Percentiles rank a stretch among this genome's conserved stretches.
phyloP scores from a whole-genome alignment of 2,329 filamentous ascomycete species.

The Zymoseptoria crescenta region DNA sequence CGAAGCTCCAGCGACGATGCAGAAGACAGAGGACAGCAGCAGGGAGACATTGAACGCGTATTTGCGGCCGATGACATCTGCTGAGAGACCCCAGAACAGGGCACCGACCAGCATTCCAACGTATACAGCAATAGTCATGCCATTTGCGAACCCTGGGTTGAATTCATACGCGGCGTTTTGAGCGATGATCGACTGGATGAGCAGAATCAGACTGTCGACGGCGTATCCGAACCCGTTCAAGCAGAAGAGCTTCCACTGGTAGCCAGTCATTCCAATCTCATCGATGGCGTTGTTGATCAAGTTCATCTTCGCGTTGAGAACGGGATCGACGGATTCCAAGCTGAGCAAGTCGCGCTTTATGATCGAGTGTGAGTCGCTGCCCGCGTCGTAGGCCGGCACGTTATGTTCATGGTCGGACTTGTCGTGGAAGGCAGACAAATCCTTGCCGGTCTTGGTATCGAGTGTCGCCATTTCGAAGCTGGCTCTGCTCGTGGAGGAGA shows the following conservation, averaged over 20 bases:
- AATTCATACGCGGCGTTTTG: slow-evolving; percentile 53
- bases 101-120: slow-evolving; percentile 49
- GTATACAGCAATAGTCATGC: slow-evolving; percentile 56
- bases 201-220: slow-evolving; percentile 49
- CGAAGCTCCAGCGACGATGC: slow-evolving; percentile 57
- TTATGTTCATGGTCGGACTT: neutral
- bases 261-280: slow-evolving; percentile 46
- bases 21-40: slow-evolving; percentile 54
- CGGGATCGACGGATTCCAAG: slow-evolving; percentile 53
- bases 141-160: slow-evolving; percentile 43
- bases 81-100: slow-evolving; percentile 60
- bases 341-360: slow-evolving; percentile 47
- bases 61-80: slow-evolving; percentile 60
- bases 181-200: slow-evolving; percentile 58
- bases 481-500: neutral
- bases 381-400: slow-evolving; percentile 7
- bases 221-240: slow-evolving; percentile 57
- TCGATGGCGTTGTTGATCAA: slow-evolving; percentile 59
- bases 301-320: slow-evolving; percentile 59
- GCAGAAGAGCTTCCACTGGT: slow-evolving; percentile 53
- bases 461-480: neutral
- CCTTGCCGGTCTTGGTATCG: neutral
- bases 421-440: neutral
- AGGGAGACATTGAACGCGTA: slow-evolving; percentile 62
- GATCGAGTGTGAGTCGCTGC: slow-evolving; percentile 17